These are phyloP conservation scores for Begonia loranthoides DNA, from an alignment of 306 rosid species.

Conservation along the genomic window DNA sequence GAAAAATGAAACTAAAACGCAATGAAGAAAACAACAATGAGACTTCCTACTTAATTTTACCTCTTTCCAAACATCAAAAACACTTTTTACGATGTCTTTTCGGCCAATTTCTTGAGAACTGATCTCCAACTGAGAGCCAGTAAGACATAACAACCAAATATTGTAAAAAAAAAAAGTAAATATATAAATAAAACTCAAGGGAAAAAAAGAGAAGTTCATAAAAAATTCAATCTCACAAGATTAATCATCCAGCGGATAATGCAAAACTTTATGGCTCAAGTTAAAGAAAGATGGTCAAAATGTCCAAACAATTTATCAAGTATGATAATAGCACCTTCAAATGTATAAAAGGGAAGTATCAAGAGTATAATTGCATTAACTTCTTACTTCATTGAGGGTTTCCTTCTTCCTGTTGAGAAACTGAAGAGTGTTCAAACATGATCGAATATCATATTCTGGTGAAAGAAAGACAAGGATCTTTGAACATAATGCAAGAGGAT, in stretches of 20 bases:
- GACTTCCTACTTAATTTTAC: conserved; percentile 16
- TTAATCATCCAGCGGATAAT: too few relatives aligned
- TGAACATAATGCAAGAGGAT: conserved; percentile 5
- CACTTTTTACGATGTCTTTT: conserved; percentile 65
- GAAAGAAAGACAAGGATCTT: conserved; percentile 9
- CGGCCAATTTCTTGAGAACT: conserved; percentile 86
- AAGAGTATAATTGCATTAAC: not conserved
- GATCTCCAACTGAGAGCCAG: conserved; percentile 49
- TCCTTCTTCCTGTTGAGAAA: conserved; percentile 81
- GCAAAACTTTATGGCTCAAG: too few relatives aligned
- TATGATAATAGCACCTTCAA: too few relatives aligned
- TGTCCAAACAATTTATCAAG: too few relatives aligned
- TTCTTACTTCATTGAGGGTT: conserved; percentile 62
- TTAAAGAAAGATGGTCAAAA: too few relatives aligned
- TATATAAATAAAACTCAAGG: too few relatives aligned
- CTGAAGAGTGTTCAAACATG: conserved; percentile 93
- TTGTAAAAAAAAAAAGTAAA: not conserved
- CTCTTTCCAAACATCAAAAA: conserved; percentile 83
- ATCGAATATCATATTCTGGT: conserved; percentile 91
- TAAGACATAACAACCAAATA: conserved; percentile 16
- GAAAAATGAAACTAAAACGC: conserved; percentile 3
- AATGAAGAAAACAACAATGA: conserved; percentile 1
- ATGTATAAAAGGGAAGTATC: not conserved
- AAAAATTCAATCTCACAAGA: not conserved
- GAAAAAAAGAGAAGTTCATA: not conserved